Conservation (phyloP, 495 filamentous ascomycete species). For the Penicillium odoratum region DNA sequence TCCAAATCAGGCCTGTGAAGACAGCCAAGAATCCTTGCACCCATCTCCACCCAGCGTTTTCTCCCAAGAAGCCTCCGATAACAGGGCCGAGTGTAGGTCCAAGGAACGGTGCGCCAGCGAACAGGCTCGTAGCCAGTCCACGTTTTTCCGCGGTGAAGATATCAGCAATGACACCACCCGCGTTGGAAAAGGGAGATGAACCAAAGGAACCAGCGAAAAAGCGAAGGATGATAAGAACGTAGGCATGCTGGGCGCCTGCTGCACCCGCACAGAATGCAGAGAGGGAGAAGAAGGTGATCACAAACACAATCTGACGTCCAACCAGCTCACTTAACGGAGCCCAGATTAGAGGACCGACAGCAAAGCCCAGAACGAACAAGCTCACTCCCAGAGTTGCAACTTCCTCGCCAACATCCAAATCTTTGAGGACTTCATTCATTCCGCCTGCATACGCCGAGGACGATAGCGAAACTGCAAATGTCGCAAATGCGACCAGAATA, state of each 20-base stretch:
- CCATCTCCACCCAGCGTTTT: slow-evolving; percentile 8
- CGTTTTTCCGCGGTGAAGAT: slow-evolving; percentile 6
- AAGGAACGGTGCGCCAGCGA: slow-evolving; percentile 8
- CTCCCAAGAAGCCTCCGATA: slow-evolving; percentile 5
- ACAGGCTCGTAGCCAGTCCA: slow-evolving; percentile 7
- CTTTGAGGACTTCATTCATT: slow-evolving; percentile 2
- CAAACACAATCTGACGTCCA: slow-evolving; percentile 7
- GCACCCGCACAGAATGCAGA: slow-evolving; percentile 5
- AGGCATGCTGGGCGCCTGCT: slow-evolving; percentile 1
- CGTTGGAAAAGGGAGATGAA: slow-evolving; percentile 6
- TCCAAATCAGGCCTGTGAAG: slow-evolving; percentile 16
- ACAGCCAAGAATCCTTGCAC: slow-evolving; percentile 17
- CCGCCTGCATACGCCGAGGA: slow-evolving; percentile 11
- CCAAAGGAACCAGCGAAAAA: slow-evolving; percentile 12
- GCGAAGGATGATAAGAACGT: slow-evolving; percentile 3
- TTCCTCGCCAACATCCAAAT: slow-evolving; percentile 6
- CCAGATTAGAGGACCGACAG: slow-evolving; percentile 9
- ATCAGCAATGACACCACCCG: slow-evolving; percentile 12
- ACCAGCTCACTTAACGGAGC: slow-evolving; percentile 8
- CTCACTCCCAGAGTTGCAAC: slow-evolving; percentile 5
- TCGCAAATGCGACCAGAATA: slow-evolving; percentile 5
- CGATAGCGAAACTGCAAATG: slow-evolving; percentile 6
- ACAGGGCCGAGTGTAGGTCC: slow-evolving; percentile 8
- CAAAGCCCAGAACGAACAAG: slow-evolving; percentile 9
- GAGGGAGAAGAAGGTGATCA: slow-evolving; percentile 3